Conservation (phyloP, 148 eudicot genomes). For the Bassia scoparia region DNA sequence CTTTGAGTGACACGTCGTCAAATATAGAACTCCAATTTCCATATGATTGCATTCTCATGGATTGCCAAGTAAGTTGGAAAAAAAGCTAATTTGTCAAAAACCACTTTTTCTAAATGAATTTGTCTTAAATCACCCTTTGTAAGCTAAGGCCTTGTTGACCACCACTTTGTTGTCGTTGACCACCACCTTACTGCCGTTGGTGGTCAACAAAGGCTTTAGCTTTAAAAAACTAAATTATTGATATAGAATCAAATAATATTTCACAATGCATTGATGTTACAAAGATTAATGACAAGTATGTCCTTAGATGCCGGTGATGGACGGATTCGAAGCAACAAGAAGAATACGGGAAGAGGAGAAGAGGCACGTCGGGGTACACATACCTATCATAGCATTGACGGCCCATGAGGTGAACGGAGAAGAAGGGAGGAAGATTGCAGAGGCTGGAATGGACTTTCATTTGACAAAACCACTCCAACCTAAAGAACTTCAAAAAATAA, state of each 20-base stretch:
- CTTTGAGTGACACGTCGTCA: slow-evolving; percentile 3
- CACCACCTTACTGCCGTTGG: no score
- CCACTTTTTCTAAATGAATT: no score
- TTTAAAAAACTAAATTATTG: no score
- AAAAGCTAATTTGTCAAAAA: no score
- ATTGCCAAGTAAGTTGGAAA: slow-evolving; percentile 27
- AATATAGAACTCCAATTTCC: slow-evolving; percentile 33
- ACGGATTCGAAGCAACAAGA: slow-evolving; percentile 63
- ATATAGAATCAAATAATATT: no score
- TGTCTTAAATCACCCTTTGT: no score
- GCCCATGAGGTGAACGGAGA: slow-evolving; percentile 44
- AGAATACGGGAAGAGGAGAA: slow-evolving; percentile 56
- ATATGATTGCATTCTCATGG: slow-evolving; percentile 72
- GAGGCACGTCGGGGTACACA: slow-evolving; percentile 41
- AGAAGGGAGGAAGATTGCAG: slow-evolving; percentile 35
- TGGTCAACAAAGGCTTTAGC: no score
- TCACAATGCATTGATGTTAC: no score
- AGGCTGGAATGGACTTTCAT: slow-evolving; percentile 59
- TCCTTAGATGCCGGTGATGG: slow-evolving; percentile 68
- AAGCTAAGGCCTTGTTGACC: neutral
- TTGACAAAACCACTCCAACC: slow-evolving; percentile 52
- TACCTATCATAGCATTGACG: slow-evolving; percentile 72
- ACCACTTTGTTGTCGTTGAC: no score
- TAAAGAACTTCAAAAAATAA: slow-evolving; percentile 37
- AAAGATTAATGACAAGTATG: no score